Base-by-base conservation (phyloP, 495 filamentous ascomycete genomes). In the Penicillium silybi region DNA sequence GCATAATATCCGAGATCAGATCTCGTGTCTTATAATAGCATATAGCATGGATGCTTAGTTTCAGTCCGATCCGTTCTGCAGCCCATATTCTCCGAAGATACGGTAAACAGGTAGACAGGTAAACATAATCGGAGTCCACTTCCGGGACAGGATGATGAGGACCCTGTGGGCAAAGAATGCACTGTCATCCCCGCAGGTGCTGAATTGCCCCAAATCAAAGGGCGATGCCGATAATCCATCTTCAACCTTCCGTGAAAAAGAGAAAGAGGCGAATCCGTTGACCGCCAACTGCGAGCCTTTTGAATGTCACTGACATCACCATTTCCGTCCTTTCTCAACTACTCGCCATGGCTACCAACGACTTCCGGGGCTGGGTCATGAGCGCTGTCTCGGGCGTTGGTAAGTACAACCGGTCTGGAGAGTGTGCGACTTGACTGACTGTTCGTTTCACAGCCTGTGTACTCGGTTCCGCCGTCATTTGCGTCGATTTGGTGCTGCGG, bases 341-440 rank as follows among this genome's bases (percentile, higher is more conserved):
- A 57, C 40, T 52, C 48, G 57, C 51, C 61, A 75, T 74, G 74
- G 71, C 65, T 57, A 60, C 80, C 57, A 95, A 95, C 68, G 92
- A 98, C 71, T 83, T 85, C 20, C 81, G 90, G 57, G 93, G 95
- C 51, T 98, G 93, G 93, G 85, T 97, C 41, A 86, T 98, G 86
- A 86, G 85, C 59, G 79, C 77, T 41, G 80, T 91, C 58, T 96
- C 91, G 63, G 93, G 91, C 40, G 75, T 90, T 27, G 92, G 82
- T 85, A 63, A 62, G 80, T 69, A 25, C 18, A 35, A 47, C 6
- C 27, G 9, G n/a, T 41, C 18, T 7, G 4, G 25, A 8, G 8
- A 0, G 0, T 10, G 23, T 26, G 20, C 10, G 18, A 8, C 2
- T 38, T 13, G 19, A 38, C 41, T 51, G 11, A 51, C 18, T 44